Evolutionary conservation across 2,329 filamentous ascomycete genomes (phyloP), one percentile per base, ranked within the genome.

Genomic region (Sporothrix protearum): DNA sequence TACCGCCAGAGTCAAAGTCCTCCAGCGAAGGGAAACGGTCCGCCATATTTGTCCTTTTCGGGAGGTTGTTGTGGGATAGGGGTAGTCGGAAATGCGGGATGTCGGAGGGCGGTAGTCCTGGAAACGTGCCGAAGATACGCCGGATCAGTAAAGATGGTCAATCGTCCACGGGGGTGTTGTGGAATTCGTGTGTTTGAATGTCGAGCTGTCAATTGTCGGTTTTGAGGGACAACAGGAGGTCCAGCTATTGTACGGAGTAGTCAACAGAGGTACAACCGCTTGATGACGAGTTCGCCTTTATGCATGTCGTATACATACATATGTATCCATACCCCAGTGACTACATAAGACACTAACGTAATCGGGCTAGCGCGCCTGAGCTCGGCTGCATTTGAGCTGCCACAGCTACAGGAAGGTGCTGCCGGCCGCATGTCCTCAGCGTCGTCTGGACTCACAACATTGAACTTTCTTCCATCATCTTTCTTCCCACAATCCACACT

Each of bases 11-110:
- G 80, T 92, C 89, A 79, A 94, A 92, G 78, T 94, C 91, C 81
- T 94, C 91, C 77, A 94, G 83, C 61, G 91, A 92, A 76, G 91
- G 91, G 80, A 94, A 94, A 77, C 91, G 85, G 82, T 93, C 91
- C 66, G 91, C 91, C 91, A 94, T 94, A 59, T 78, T 83, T 78
- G 73, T 71, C 59, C 59, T 61, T 69, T 39, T 39, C 14, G 28
- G 36, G 10, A 16, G 30, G 12, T n/a, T 51, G 59, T 22, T 30
- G 71, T 67, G 68, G 57, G 28, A 71, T 33, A 49, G 63, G 63
- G 63, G 66, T 10, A n/a, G 36, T 66, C 45, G 47, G 36, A 66
- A 28, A 5, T 8, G 22, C 12, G 22, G 66, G 12, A 22, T 33
- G n/a, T n/a, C 14, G 16, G 25, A 10, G 16, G 2, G 42, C 25